These are phyloP conservation scores for Wallacemonas rigidus DNA, from an alignment of 208 protist species.

Conservation along the genomic window DNA sequence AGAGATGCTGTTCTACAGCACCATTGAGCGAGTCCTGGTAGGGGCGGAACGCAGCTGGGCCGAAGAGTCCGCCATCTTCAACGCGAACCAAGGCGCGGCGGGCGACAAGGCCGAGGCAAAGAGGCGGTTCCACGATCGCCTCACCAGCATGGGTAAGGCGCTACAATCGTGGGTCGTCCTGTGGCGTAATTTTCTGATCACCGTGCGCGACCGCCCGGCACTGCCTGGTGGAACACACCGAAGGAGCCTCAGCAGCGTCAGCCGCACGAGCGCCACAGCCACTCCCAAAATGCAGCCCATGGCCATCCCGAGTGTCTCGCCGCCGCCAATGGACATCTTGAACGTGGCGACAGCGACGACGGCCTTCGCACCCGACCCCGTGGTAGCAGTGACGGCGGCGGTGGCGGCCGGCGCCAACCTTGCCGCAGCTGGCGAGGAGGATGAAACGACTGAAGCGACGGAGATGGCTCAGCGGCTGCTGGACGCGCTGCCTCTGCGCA, in stretches of 20 bases:
- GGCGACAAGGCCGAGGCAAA: not conserved
- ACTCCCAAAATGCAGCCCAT: constrained; percentile 16
- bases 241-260: constrained; percentile 27
- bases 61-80: constrained; percentile 17
- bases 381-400: constrained; percentile 24
- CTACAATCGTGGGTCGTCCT: constrained; percentile 55
- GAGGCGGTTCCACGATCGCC: constrained; percentile 12
- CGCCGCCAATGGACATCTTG: not conserved
- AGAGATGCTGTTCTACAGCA: constrained; percentile 75
- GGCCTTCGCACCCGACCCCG: constrained; percentile 18
- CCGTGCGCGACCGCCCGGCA: constrained; percentile 39
- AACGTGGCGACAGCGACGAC: not conserved
- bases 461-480: constrained; percentile 42
- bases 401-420: not conserved
- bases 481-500: constrained; percentile 35
- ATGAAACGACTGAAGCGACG: constrained; percentile 30
- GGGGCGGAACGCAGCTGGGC: constrained; percentile 64
- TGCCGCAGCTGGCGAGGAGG: not conserved
- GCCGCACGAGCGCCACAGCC: constrained; percentile 13
- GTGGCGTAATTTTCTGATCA: constrained; percentile 57
- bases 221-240: constrained; percentile 15
- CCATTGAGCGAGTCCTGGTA: constrained; percentile 56
- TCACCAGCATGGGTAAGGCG: constrained; percentile 23
- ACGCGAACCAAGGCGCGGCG: not conserved
- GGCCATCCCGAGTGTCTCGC: not conserved